These are phyloP conservation scores for Starmerella roubikii DNA, from an alignment of 805 yeast genomes.

Conservation along the genomic window DNA sequence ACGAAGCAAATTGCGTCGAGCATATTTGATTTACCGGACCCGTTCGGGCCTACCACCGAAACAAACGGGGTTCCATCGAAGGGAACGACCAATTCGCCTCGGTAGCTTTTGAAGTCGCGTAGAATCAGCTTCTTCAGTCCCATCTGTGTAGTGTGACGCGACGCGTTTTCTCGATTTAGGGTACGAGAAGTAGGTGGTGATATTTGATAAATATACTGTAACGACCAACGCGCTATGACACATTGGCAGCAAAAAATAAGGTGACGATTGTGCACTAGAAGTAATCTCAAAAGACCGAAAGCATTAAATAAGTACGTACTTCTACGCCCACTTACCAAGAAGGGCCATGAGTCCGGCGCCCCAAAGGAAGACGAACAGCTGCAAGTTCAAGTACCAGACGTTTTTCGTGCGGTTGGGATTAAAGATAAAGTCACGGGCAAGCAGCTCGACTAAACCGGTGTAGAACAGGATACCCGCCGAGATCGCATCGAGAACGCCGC, in stretches of 20 bases:
- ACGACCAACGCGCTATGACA: too few species aligned
- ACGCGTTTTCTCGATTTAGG: constrained; percentile 1
- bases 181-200: too few species aligned
- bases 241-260: too few species aligned
- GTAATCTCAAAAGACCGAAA: too few species aligned
- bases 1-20: constrained; percentile 97
- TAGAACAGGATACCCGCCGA: constrained; percentile 62
- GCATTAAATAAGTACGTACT: too few species aligned
- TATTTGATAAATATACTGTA: too few species aligned
- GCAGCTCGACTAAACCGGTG: constrained; percentile 59
- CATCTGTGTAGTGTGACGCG: constrained; percentile 1
- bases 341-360: constrained; percentile 65
- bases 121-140: constrained; percentile 3
- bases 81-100: constrained; percentile 61
- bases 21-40: constrained; percentile 93
- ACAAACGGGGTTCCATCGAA: constrained; percentile 62
- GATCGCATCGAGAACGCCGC: constrained; percentile 55
- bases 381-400: constrained; percentile 30
- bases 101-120: constrained; percentile 76
- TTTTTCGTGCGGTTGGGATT: constrained; percentile 32
- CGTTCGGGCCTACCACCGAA: constrained; percentile 95
- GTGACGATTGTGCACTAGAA: too few species aligned
- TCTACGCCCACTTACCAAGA: constrained; percentile 61
- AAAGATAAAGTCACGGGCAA: constrained; percentile 59
- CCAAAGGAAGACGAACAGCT: constrained; percentile 32